A percentile compares a stretch with the other conserved stretches of the same genome.
Conservation (phyloP, 257 asterid species). For the Solanum piurae region DNA sequence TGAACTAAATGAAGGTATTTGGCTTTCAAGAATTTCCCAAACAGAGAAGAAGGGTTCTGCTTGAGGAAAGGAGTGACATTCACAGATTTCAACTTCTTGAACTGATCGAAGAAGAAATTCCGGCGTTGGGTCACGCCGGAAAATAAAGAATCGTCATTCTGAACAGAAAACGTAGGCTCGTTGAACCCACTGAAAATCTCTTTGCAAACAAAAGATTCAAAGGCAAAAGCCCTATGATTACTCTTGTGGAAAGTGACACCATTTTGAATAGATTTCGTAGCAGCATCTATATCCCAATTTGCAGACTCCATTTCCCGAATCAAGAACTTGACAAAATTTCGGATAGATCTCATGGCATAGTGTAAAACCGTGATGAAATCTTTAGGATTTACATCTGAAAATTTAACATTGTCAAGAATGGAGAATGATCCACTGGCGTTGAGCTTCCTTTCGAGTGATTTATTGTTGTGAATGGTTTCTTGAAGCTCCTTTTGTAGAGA, state of each 20-base stretch:
- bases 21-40: conserved; percentile 58
- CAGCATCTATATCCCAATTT: conserved; percentile 79
- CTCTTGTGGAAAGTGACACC: conserved; percentile 30
- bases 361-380: conserved; percentile 65
- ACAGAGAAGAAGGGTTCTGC: conserved; percentile 40
- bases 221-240: conserved; percentile 57
- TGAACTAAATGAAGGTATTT: conserved; percentile 74
- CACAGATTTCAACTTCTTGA: conserved; percentile 41
- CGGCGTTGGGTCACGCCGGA: conserved; percentile 22
- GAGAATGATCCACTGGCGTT: conserved; percentile 78
- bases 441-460: conserved; percentile 48
- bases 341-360: conserved; percentile 52
- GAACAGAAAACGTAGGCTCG: conserved; percentile 23
- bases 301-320: conserved; percentile 74
- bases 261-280: conserved; percentile 49
- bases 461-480: conserved; percentile 28
- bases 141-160: conserved; percentile 7
- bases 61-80: conserved; percentile 37
- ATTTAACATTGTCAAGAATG: conserved; percentile 48
- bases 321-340: conserved; percentile 55
- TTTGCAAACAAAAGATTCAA: conserved; percentile 78
- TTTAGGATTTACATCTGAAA: conserved; percentile 34
- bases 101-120: conserved; percentile 44
- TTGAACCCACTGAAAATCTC: conserved; percentile 59
- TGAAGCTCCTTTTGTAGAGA: conserved; percentile 15